Percentiles rank a stretch among this genome's conserved stretches.
Conservation (phyloP, 2,329 filamentous ascomycete species). For the Scedosporium minutisporum region DNA sequence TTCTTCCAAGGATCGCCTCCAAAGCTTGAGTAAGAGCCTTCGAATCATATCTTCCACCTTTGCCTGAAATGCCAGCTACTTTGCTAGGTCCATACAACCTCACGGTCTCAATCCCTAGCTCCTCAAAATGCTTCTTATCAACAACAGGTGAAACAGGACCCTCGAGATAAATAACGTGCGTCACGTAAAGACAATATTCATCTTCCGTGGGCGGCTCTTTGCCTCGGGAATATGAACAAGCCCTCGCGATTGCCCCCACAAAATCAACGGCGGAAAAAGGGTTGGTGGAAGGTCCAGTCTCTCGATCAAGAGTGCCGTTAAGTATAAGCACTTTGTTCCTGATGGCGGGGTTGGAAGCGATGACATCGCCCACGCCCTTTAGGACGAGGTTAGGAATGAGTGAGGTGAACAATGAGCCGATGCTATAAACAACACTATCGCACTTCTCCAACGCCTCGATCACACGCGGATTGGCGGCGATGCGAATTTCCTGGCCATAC, state of each 20-base stretch:
- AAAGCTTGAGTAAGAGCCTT: constrained; percentile 65
- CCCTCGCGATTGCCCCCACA: constrained; percentile 66
- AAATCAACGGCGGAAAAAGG: constrained; percentile 74
- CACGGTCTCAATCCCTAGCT: constrained; percentile 67
- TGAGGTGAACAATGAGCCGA: constrained; percentile 88
- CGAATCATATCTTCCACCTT: constrained; percentile 58
- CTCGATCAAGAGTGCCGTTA: constrained; percentile 75
- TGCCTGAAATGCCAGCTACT: constrained; percentile 32
- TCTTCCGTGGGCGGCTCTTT: constrained; percentile 24
- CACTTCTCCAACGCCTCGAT: constrained; percentile 56
- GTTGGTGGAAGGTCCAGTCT: constrained; percentile 61
- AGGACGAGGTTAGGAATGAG: constrained; percentile 76
- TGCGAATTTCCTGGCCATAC: constrained; percentile 91
- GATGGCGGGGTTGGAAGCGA: constrained; percentile 27
- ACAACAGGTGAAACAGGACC: constrained; percentile 60
- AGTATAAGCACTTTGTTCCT: constrained; percentile 72
- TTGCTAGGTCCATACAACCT: constrained; percentile 60
- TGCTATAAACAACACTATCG: constrained; percentile 73
- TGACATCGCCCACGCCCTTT: constrained; percentile 57
- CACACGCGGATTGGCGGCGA: constrained; percentile 73
- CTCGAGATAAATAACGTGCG: constrained; percentile 73
- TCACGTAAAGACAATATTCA: constrained; percentile 62
- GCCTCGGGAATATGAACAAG: constrained; percentile 59
- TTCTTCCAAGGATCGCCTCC: constrained; percentile 63
- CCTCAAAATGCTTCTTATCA: constrained; percentile 51